Evolutionary conservation across 192 early-diverging fungal genomes (phyloP).

Genomic region (Coemansia sp.): DNA sequence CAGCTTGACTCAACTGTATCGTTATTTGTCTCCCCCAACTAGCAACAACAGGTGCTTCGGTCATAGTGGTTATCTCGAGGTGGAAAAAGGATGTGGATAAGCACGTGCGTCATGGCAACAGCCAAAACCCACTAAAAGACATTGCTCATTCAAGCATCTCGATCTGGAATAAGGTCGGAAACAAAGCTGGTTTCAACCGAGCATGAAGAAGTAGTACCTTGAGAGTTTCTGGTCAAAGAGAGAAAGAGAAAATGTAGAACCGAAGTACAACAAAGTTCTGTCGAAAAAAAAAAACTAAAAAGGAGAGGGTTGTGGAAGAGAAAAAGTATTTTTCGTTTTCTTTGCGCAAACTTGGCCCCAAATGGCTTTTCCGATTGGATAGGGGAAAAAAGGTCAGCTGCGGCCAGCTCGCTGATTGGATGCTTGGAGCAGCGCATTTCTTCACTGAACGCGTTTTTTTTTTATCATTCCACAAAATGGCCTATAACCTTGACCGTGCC

Average conservation of each 20-base stretch:
- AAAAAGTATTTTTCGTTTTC: background rate
- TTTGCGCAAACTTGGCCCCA: background rate
- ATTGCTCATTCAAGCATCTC: no score
- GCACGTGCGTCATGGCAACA: no score
- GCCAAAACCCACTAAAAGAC: no score
- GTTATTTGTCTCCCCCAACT: no score
- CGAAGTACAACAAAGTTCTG: conserved; percentile 1
- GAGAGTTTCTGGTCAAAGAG: conserved; percentile 1
- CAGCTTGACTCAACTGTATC: no score
- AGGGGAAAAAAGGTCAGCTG: background rate
- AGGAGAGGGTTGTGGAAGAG: background rate
- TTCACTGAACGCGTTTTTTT: background rate
- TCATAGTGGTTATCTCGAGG: no score
- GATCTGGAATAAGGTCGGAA: no score
- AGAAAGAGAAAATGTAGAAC: background rate
- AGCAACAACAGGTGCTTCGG: no score
- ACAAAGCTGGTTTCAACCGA: background rate
- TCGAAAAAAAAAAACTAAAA: background rate
- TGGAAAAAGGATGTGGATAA: no score
- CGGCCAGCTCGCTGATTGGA: background rate
- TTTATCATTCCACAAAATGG: conserved; percentile 18
- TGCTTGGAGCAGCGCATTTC: background rate
- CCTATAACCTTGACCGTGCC: conserved; percentile 28
- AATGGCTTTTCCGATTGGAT: background rate
- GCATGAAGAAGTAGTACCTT: conserved; percentile 6